These are phyloP conservation scores for Retiboletus flavoniger DNA, from an alignment of 1,284 basidiomycete genomes.

Conservation along the genomic window DNA sequence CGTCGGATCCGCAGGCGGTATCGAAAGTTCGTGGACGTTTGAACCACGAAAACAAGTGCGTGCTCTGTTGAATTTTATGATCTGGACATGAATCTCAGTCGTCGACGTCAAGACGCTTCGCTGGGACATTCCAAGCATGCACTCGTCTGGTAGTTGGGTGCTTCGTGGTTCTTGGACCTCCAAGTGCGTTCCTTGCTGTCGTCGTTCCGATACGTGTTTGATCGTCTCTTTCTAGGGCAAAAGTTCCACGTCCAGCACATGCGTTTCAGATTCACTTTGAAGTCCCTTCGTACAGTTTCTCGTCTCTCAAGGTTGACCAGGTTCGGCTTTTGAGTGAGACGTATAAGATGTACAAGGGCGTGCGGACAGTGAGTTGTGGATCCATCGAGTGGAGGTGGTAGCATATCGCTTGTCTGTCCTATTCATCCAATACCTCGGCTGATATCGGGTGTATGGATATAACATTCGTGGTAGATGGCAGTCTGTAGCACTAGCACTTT, in stretches of 20 bases:
- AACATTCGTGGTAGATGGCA: neutral
- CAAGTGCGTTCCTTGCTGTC: slow-evolving; percentile 42
- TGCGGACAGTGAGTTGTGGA: slow-evolving; percentile 61
- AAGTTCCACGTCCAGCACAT: slow-evolving; percentile 56
- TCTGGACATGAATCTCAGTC: neutral
- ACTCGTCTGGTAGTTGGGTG: slow-evolving; percentile 67
- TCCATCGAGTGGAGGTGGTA: slow-evolving; percentile 76
- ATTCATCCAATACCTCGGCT: neutral
- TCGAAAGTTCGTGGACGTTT: slow-evolving; percentile 69
- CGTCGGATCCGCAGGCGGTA: slow-evolving; percentile 40
- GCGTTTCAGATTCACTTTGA: slow-evolving; percentile 73
- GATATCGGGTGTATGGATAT: neutral
- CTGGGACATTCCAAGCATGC: slow-evolving; percentile 75
- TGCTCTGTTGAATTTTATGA: neutral
- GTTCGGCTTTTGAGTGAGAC: slow-evolving; percentile 77
- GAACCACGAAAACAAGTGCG: slow-evolving; percentile 65
- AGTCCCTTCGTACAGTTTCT: slow-evolving; percentile 73
- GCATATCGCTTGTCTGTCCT: neutral
- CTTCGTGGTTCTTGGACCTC: slow-evolving; percentile 78
- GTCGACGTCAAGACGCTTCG: slow-evolving; percentile 50
- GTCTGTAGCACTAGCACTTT: neutral
- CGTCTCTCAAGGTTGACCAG: slow-evolving; percentile 80
- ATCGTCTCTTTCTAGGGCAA: slow-evolving; percentile 28
- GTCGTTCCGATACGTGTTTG: neutral
- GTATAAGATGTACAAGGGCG: slow-evolving; percentile 86